Evolutionary conservation across 2,329 filamentous ascomycete genomes (phyloP).

Genomic region (Chaetomium sp.): DNA sequence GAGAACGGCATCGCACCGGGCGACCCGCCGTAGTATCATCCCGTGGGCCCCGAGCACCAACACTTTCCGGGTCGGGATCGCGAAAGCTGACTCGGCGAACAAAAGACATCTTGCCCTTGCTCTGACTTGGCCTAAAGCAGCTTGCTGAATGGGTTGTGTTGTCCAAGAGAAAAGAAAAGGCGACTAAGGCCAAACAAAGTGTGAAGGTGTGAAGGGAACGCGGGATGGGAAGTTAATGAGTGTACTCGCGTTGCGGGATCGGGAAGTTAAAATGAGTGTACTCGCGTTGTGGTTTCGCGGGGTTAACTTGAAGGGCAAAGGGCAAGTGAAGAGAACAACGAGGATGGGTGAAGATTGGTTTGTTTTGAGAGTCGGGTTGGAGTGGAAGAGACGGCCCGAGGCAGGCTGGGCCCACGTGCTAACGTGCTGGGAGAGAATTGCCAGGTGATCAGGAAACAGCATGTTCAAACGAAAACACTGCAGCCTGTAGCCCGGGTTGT

Average conservation of each 20-base stretch:
- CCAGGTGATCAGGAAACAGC: background rate
- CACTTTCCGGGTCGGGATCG: constrained; percentile 11
- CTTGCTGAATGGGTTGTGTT: background rate
- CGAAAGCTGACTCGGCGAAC: constrained; percentile 22
- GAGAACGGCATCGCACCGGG: constrained; percentile 24
- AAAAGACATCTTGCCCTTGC: constrained; percentile 21
- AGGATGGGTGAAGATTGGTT: background rate
- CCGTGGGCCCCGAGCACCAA: background rate
- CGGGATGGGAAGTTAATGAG: background rate
- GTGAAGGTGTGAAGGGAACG: background rate
- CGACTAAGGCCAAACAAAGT: background rate
- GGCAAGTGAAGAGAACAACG: background rate
- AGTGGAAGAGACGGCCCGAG: background rate
- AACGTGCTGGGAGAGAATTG: background rate
- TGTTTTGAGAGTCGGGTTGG: background rate
- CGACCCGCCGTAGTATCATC: constrained; percentile 3
- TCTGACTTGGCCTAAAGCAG: background rate
- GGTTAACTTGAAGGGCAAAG: constrained; percentile 4
- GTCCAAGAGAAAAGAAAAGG: background rate
- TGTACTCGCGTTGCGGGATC: constrained; percentile 7
- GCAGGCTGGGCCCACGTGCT: background rate
- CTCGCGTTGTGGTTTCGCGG: constrained; percentile 13
- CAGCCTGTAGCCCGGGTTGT: background rate
- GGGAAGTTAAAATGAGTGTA: constrained; percentile 1
- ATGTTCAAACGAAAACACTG: background rate